Evolutionary conservation across 495 filamentous ascomycete genomes (phyloP).

Genomic region (Platismatia glauca): DNA sequence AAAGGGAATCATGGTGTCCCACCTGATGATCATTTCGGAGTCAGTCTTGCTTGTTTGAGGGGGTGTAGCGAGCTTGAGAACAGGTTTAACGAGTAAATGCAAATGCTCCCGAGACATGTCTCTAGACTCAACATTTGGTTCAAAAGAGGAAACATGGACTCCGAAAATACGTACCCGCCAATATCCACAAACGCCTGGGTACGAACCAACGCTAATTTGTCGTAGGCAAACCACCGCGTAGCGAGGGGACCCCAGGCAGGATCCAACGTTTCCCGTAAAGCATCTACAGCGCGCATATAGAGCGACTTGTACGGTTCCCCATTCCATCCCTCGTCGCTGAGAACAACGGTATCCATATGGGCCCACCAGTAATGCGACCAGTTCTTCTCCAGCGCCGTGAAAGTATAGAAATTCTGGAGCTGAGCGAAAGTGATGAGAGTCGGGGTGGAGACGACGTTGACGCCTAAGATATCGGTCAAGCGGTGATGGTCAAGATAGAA

Average conservation of each 20-base stretch:
- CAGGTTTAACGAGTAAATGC: too few species aligned
- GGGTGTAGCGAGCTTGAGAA: too few species aligned
- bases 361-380: conserved; percentile 54
- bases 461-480: conserved; percentile 40
- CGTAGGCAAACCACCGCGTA: conserved; percentile 49
- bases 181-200: conserved; percentile 42
- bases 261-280: conserved; percentile 28
- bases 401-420: conserved; percentile 53
- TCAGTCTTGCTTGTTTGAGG: too few species aligned
- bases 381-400: conserved; percentile 34
- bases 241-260: conserved; percentile 29
- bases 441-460: conserved; percentile 49
- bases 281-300: conserved; percentile 41
- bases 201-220: conserved; percentile 51
- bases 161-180: too few species aligned
- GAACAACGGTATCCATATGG: conserved; percentile 49
- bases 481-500: conserved; percentile 52
- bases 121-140: too few species aligned
- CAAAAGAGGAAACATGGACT: too few species aligned
- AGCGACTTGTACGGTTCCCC: conserved; percentile 41
- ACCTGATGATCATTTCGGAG: too few species aligned
- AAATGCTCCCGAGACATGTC: too few species aligned
- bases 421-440: conserved; percentile 53
- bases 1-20: conserved; percentile 54
- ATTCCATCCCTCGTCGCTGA: conserved; percentile 40